Evolutionary conservation across 441 rosid species (phyloP), one percentile per base, ranked within the genome.

Genomic region (Populus hybrid): DNA sequence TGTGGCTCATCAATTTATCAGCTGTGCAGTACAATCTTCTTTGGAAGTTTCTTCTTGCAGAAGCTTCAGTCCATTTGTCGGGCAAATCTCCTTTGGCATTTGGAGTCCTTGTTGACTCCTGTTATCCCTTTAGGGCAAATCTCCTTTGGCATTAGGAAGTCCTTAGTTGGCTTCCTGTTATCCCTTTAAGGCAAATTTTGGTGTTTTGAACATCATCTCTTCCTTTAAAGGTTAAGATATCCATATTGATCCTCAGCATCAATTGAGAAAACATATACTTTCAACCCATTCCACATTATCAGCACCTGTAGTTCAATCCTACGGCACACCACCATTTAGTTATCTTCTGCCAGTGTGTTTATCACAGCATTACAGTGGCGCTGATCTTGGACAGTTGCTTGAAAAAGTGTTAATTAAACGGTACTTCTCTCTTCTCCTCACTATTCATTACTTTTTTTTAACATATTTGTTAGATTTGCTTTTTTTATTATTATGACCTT

Each of bases 71-170:
- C 90, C 89, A 78, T 82, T 82, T 69, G 36, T 45, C 74, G 91
- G 93, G 94, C 93, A 88, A 89, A 90, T 91, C 95, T 93, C 91
- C 95, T 93, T 93, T 92, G 99, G 89, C 86, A 81, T 78, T 69
- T 64, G 50, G 85, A 79, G 83, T 86, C 83, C 77, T 24, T 35
- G 72, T 65, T 68, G 83, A 73, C 79, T 78, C 86, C 81, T 73
- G 66, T 69, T 81, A 79, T 81, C 86, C 77, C 71, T 74, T 68
- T 77, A 75, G 89, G 90, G 95, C 92, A 94, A 86, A 94, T 94
- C 97, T 90, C 92, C 93, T 91, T 89, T 85, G 90, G 85, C 88
- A 84, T 84, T 83, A 74, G 83, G 69, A 66, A 66, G 83, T 75
- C 80, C 73, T 12, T 42, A 12, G 53, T 45, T 45, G 53, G 18